Percentiles rank a stretch among this genome's conserved stretches.
phyloP scores from a whole-genome alignment of 495 filamentous ascomycete genomes.

The Arthonia radiata region DNA sequence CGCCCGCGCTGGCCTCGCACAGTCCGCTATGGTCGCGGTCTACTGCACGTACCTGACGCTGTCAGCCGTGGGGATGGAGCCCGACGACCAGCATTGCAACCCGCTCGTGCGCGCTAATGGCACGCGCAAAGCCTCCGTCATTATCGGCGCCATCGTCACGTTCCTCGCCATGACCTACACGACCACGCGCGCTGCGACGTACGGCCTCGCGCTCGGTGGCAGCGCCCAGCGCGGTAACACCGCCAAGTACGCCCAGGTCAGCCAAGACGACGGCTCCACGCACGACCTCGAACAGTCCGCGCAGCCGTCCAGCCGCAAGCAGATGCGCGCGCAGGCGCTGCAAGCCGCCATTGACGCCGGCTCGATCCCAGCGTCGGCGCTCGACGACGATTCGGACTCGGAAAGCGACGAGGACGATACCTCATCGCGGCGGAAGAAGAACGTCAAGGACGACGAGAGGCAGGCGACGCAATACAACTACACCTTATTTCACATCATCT shows the following conservation, averaged over 20 bases:
- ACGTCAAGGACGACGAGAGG: slow-evolving; percentile 53
- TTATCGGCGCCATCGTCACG: slow-evolving; percentile 81
- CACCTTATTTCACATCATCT: slow-evolving; percentile 89
- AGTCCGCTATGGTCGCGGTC: slow-evolving; percentile 88
- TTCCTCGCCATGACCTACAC: slow-evolving; percentile 97
- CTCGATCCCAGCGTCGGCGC: slow-evolving; percentile 68
- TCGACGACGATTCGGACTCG: slow-evolving; percentile 57
- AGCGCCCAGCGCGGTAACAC: slow-evolving; percentile 20
- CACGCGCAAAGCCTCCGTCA: slow-evolving; percentile 68
- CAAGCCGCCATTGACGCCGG: slow-evolving; percentile 80
- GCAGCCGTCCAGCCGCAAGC: slow-evolving; percentile 54
- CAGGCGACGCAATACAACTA: slow-evolving; percentile 87
- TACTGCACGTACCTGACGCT: slow-evolving; percentile 98
- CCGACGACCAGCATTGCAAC: slow-evolving; percentile 86
- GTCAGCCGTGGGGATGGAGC: slow-evolving; percentile 96
- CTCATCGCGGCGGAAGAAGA: no score
- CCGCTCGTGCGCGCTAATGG: slow-evolving; percentile 70
- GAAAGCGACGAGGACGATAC: slow-evolving; percentile 35
- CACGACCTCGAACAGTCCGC: slow-evolving; percentile 65
- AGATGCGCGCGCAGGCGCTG: slow-evolving; percentile 81
- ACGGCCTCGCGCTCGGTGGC: slow-evolving; percentile 60
- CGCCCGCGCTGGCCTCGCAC: slow-evolving; percentile 74
- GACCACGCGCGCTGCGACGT: slow-evolving; percentile 85
- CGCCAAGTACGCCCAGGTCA: slow-evolving; percentile 34
- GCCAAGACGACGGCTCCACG: slow-evolving; percentile 40